A percentile compares a stretch with the other conserved stretches of the same genome.
Conservation (phyloP, 1,284 basidiomycete genomes). For the Fomitopsis pinicola region DNA sequence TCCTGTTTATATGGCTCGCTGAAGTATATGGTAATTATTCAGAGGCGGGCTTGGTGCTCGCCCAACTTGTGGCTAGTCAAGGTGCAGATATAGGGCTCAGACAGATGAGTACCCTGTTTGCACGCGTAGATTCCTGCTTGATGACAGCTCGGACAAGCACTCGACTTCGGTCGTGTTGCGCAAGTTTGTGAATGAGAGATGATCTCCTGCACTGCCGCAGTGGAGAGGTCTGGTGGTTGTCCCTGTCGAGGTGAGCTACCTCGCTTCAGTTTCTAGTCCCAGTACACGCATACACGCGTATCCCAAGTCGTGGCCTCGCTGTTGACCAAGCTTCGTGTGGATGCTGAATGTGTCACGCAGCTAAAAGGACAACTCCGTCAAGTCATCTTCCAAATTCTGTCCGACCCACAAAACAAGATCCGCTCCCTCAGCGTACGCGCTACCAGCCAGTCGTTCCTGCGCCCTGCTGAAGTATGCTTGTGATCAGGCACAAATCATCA, state of each 20-base stretch:
- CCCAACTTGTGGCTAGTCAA: constrained; percentile 60
- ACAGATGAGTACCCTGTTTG: constrained; percentile 65
- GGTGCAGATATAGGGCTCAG: constrained; percentile 65
- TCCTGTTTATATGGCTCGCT: no score
- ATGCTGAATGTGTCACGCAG: constrained; percentile 32
- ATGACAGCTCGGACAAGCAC: constrained; percentile 46
- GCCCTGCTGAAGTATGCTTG: neutral
- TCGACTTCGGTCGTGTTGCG: constrained; percentile 82
- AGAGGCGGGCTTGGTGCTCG: constrained; percentile 74
- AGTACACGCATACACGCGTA: no score
- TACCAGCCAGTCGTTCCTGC: neutral
- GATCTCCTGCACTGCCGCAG: constrained; percentile 76
- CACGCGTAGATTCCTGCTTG: constrained; percentile 31
- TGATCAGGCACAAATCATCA: constrained; percentile 74
- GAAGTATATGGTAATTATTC: constrained; percentile 25
- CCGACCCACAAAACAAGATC: constrained; percentile 83
- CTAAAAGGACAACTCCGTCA: constrained; percentile 75
- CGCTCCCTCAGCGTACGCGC: constrained; percentile 71
- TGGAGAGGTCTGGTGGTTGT: constrained; percentile 73
- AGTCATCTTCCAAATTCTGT: constrained; percentile 74
- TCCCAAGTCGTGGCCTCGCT: neutral
- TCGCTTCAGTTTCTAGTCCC: neutral
- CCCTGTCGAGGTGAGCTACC: constrained; percentile 55
- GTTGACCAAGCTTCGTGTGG: neutral
- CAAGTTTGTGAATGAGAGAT: constrained; percentile 83